Percentiles rank a stretch among this genome's conserved stretches.
These are phyloP conservation scores for Flaveria linearis DNA, from an alignment of 129 eudicot genomes.

Conservation along the genomic window DNA sequence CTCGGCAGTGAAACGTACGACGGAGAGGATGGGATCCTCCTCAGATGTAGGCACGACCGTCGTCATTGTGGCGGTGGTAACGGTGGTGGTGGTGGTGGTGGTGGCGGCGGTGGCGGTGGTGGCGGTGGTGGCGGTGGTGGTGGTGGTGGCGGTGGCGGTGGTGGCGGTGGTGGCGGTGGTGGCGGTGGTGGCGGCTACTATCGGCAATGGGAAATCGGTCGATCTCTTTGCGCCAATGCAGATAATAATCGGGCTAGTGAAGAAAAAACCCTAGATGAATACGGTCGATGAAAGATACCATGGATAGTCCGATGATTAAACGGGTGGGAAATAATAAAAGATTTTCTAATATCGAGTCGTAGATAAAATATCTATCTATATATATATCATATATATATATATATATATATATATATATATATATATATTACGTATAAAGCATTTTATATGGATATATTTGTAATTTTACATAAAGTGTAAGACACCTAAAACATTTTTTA, in stretches of 20 bases:
- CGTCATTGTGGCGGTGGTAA: slow-evolving; percentile 50
- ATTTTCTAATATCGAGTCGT: too few species aligned
- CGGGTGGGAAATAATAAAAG: not conserved
- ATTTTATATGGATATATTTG: too few species aligned
- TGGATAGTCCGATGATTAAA: slow-evolving; percentile 24
- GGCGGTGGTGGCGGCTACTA: not conserved
- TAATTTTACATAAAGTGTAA: too few species aligned
- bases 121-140: not conserved
- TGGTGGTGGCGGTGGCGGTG: not conserved
- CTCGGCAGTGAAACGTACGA: slow-evolving; percentile 83
- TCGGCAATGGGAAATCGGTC: slow-evolving; percentile 28
- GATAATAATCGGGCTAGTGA: slow-evolving; percentile 9
- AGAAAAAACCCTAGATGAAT: slow-evolving; percentile 33
- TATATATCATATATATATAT: too few species aligned
- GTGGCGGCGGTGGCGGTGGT: too few species aligned
- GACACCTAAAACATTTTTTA: too few species aligned
- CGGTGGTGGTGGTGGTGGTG: too few species aligned
- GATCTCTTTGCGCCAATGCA: slow-evolving; percentile 16
- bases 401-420: too few species aligned
- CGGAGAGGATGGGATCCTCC: slow-evolving; percentile 87
- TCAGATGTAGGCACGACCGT: slow-evolving; percentile 89
- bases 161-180: not conserved
- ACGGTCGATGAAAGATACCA: not conserved
- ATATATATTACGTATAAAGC: too few species aligned
- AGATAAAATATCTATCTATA: too few species aligned